Base-by-base conservation (phyloP, 1,284 basidiomycete species). In the Ceratobasidium sp. region DNA sequence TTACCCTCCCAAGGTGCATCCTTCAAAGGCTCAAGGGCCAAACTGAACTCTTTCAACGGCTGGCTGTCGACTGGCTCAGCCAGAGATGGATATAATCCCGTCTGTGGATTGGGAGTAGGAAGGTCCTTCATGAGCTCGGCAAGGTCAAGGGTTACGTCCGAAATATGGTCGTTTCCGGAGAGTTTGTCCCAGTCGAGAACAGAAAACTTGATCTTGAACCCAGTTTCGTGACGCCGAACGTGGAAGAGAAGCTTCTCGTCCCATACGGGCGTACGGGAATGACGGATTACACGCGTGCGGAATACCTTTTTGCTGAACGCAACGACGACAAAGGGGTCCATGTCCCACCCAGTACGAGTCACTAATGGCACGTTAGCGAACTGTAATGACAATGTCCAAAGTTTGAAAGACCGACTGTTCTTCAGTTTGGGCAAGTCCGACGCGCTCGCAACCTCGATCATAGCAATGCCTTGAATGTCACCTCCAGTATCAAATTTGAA, bases 281-380 rank as follows among this genome's bases (percentile, higher is more conserved):
- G 95, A 12, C 95, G 91, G 79, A 97, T 93, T 40, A 97, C 93
- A 63, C 96, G 92, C 0, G 97, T 98, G 3, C 97, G 90, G 87
- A 98, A 99, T 12, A 99, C 95, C 85, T 98, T 98, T 86, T 97
- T 97, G 51, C 97, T 95, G 81, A 99, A 99, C 1, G 95, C 97
- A 81, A 97, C 91, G 81, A 99, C 96, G 18, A 96, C 94, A 83
- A 98, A 99, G 0, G 97, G 97, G 83, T 99, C 97, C 97, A 99
- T 99, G 84, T 99, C 97, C 90, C 93, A 97, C 0, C 94, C 94
- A 0, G 91, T 94, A 1, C 93, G 90, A 2, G 92, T 95, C 90
- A 95, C 94, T 94, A 79, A 1, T 51, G 18, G 26, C 15, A 60
- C 49, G 9, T 55, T 73, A 46, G 75, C 76, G 56, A 42, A 15